A percentile compares a stretch with the other conserved stretches of the same genome.
These are phyloP conservation scores for Epichloe glyceriae DNA, from an alignment of 2,329 filamentous ascomycete species.

Conservation along the genomic window DNA sequence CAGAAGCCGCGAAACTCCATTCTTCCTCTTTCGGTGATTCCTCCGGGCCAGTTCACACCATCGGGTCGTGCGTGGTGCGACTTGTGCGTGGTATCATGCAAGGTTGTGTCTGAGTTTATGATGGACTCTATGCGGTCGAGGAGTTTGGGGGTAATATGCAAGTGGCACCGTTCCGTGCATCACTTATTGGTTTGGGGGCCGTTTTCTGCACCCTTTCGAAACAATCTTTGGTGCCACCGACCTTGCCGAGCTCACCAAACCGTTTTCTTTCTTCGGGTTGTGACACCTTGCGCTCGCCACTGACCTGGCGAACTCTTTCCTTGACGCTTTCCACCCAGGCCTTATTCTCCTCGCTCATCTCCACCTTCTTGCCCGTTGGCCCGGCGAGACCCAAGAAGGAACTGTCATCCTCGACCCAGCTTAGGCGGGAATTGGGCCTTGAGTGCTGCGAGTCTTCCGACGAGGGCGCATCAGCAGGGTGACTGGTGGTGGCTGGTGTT, in stretches of 20 bases:
- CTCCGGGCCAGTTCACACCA: too few species aligned
- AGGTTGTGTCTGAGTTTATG: too few species aligned
- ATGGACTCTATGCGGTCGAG: too few species aligned
- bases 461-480: constrained; percentile 27
- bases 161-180: background rate
- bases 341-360: constrained; percentile 58
- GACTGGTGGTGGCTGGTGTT: constrained; percentile 28
- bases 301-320: constrained; percentile 62
- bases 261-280: constrained; percentile 20
- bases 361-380: constrained; percentile 49
- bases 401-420: constrained; percentile 47
- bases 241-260: constrained; percentile 60
- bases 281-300: constrained; percentile 37
- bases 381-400: constrained; percentile 56
- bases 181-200: constrained; percentile 11
- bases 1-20: too few species aligned
- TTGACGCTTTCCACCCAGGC: constrained; percentile 77
- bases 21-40: too few species aligned
- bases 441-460: constrained; percentile 34
- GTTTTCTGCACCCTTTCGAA: constrained; percentile 33
- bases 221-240: constrained; percentile 62
- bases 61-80: too few species aligned
- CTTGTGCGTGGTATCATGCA: too few species aligned
- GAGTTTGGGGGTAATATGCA: background rate
- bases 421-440: constrained; percentile 38